Conservation (phyloP, 2,329 filamentous ascomycete genomes). For the Botrytis sinoallii region DNA sequence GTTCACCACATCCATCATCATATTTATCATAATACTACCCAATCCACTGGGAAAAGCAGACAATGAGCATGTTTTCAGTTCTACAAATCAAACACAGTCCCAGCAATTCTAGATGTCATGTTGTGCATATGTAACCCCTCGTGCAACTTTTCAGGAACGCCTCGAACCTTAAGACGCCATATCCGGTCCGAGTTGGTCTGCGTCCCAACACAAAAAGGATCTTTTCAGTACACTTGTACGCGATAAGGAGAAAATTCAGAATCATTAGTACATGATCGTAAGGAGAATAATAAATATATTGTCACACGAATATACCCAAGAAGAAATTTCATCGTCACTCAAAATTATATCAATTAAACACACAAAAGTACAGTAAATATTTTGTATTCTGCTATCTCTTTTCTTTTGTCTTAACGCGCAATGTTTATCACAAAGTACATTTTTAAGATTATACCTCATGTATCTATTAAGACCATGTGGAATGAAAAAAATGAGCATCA, state of each 20-base stretch:
- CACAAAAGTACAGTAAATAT: slow-evolving; percentile 9
- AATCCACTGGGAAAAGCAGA: background rate
- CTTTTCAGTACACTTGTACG: background rate
- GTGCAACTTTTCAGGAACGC: slow-evolving; percentile 8
- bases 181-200: background rate
- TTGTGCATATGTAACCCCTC: slow-evolving; percentile 1
- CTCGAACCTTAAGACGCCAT: slow-evolving; percentile 4
- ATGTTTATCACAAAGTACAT: slow-evolving; percentile 16
- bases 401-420: slow-evolving; percentile 16
- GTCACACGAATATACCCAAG: too few relatives aligned
- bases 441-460: slow-evolving; percentile 15
- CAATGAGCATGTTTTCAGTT: slow-evolving; percentile 1
- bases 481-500: background rate
- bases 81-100: background rate
- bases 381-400: slow-evolving; percentile 17
- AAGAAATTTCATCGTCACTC: background rate
- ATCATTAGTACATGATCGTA: background rate
- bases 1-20: background rate
- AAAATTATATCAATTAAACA: slow-evolving; percentile 5
- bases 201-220: background rate
- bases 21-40: background rate
- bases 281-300: background rate
- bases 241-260: background rate
- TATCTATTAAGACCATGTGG: background rate
- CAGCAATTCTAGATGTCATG: slow-evolving; percentile 8